These are phyloP conservation scores for Meira miltonrushii DNA, from an alignment of 1,284 basidiomycete genomes.

Conservation along the genomic window DNA sequence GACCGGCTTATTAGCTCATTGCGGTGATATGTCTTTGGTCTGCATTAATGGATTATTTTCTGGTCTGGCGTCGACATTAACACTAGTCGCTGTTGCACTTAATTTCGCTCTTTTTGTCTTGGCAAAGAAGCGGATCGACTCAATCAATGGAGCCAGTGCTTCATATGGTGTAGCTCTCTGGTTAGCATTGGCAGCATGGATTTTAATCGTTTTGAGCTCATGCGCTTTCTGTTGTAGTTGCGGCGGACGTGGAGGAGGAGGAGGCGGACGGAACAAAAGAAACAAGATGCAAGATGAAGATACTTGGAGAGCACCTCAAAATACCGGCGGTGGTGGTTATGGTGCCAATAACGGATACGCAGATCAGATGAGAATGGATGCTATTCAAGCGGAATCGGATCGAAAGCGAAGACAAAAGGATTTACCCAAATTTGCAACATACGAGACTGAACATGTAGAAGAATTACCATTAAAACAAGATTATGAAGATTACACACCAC, in stretches of 20 bases:
- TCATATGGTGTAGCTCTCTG: slow-evolving; percentile 38
- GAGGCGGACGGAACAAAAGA: slow-evolving; percentile 21
- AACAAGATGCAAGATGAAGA: slow-evolving; percentile 28
- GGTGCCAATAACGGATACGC: slow-evolving; percentile 15
- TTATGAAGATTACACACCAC: slow-evolving; percentile 19
- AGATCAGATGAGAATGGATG: slow-evolving; percentile 47
- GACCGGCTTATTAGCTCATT: slow-evolving; percentile 38
- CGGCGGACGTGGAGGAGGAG: slow-evolving; percentile 22
- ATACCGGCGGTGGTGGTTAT: slow-evolving; percentile 12
- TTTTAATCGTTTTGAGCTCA: slow-evolving; percentile 34
- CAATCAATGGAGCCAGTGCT: slow-evolving; percentile 32
- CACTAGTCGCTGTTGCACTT: slow-evolving; percentile 39
- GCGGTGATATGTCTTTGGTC: slow-evolving; percentile 26
- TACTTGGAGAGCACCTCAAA: slow-evolving; percentile 15
- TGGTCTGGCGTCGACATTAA: slow-evolving; percentile 30
- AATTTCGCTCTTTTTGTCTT: slow-evolving; percentile 46
- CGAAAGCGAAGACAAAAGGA: slow-evolving; percentile 34
- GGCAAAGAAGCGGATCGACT: slow-evolving; percentile 42
- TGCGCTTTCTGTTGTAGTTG: slow-evolving; percentile 41
- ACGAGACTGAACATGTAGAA: slow-evolving; percentile 39
- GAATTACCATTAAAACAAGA: slow-evolving; percentile 31
- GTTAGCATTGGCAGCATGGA: slow-evolving; percentile 44
- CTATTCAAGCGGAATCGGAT: slow-evolving; percentile 38
- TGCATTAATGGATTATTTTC: slow-evolving; percentile 36
- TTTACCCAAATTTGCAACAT: slow-evolving; percentile 47